phyloP scores from a whole-genome alignment of 176 grass and related monocot genomes.

The Aegilops tauschii region DNA sequence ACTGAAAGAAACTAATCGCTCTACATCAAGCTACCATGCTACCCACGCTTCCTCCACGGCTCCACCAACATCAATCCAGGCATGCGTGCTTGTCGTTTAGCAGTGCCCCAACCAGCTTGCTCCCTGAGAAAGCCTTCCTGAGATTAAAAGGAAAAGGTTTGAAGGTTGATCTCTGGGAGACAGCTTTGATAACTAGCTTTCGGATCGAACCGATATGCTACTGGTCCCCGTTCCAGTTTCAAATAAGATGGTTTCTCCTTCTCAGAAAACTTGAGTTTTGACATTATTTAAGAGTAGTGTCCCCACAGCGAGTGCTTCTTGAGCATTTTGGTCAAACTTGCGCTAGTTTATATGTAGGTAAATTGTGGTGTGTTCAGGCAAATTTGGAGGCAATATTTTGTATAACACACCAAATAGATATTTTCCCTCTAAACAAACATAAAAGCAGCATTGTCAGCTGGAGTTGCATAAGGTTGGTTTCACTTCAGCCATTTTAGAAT shows the following conservation, averaged over 20 bases:
- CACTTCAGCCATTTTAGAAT: not conserved
- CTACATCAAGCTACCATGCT: not conserved
- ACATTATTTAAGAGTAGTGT: not conserved
- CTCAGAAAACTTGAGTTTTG: not conserved
- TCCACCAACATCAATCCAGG: not conserved
- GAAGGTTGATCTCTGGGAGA: no score
- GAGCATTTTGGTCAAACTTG: not conserved
- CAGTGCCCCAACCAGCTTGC: no score
- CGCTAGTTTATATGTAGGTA: not conserved
- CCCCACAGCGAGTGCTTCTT: not conserved
- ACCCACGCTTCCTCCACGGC: not conserved
- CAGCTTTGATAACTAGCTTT: not conserved
- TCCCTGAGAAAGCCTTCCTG: no score
- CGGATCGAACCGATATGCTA: not conserved
- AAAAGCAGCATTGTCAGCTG: not conserved
- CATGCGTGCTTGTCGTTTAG: not conserved
- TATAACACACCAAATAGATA: not conserved
- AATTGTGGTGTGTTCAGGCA: not conserved
- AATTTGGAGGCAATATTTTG: conserved; percentile 1
- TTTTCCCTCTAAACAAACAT: not conserved
- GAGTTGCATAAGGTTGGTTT: not conserved
- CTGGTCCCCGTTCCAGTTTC: not conserved
- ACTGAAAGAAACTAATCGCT: not conserved
- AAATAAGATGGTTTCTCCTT: not conserved
- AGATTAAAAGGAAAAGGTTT: no score